These are phyloP conservation scores for Aspergillus sp. DNA, from an alignment of 2,329 filamentous ascomycete species.

Conservation along the genomic window DNA sequence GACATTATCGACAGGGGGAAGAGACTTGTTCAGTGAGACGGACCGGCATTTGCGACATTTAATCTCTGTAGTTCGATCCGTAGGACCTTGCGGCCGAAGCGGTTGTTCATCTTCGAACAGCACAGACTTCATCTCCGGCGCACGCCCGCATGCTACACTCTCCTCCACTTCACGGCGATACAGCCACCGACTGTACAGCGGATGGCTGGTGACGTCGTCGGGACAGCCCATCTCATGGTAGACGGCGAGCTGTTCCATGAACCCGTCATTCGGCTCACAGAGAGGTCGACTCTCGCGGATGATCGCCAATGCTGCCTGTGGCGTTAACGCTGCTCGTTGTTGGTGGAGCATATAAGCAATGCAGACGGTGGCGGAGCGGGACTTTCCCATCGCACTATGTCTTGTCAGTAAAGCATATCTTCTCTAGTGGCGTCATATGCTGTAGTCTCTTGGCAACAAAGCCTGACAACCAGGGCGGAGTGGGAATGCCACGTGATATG, in stretches of 20 bases:
- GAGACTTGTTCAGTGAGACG: conserved; percentile 36
- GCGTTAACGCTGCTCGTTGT: conserved; percentile 56
- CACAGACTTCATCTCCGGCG: conserved; percentile 71
- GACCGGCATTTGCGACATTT: conserved; percentile 87
- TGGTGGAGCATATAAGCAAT: conserved; percentile 76
- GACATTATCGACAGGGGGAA: conserved; percentile 6
- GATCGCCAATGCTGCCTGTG: conserved; percentile 65
- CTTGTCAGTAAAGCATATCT: conserved; percentile 4
- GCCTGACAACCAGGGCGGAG: not conserved
- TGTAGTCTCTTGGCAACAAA: not conserved
- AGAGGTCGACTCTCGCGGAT: conserved; percentile 70
- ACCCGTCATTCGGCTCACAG: conserved; percentile 86
- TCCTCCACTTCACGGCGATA: conserved; percentile 64
- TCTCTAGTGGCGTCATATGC: not conserved
- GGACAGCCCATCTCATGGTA: conserved; percentile 88
- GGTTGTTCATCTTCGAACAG: conserved; percentile 64
- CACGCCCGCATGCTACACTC: conserved; percentile 70
- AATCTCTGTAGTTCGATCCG: conserved; percentile 53
- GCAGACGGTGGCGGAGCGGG: conserved; percentile 79
- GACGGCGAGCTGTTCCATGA: conserved; percentile 82
- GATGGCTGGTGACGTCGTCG: conserved; percentile 63
- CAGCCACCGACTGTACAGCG: conserved; percentile 76
- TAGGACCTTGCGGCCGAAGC: conserved; percentile 16
- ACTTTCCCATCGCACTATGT: conserved; percentile 88
- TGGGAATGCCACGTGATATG: no score